Percentiles rank a stretch among this genome's conserved stretches.
These are phyloP conservation scores for Suillus lakei DNA, from an alignment of 768 basidiomycete genomes.

Conservation along the genomic window DNA sequence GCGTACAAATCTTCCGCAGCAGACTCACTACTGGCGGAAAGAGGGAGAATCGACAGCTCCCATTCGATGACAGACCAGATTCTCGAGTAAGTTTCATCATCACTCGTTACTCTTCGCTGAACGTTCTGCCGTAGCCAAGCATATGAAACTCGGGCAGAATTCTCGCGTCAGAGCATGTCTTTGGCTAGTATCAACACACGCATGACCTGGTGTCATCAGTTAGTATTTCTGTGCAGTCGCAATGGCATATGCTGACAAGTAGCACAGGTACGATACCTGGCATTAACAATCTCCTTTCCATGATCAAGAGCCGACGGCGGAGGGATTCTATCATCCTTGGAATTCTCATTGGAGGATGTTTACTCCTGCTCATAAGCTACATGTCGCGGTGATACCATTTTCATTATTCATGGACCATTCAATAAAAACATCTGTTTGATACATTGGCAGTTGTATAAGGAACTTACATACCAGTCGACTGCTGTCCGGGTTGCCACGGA, in stretches of 20 bases:
- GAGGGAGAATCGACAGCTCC: slow-evolving; percentile 88
- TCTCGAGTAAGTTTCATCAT: slow-evolving; percentile 64
- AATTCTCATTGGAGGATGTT: slow-evolving; percentile 83
- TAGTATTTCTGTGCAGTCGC: slow-evolving; percentile 25
- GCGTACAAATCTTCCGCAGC: slow-evolving; percentile 90
- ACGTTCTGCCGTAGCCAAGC: slow-evolving; percentile 71
- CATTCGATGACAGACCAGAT: slow-evolving; percentile 95
- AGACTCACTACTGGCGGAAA: slow-evolving; percentile 86
- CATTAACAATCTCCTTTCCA: slow-evolving; percentile 84
- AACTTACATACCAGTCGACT: slow-evolving; percentile 5
- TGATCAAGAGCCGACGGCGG: slow-evolving; percentile 92
- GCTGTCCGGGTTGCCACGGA: no score
- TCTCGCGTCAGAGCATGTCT: slow-evolving; percentile 77
- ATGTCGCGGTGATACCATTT: slow-evolving; percentile 33
- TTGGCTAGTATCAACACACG: slow-evolving; percentile 82
- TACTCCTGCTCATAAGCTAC: slow-evolving; percentile 63
- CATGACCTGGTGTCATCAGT: slow-evolving; percentile 85
- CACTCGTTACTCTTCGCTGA: neutral
- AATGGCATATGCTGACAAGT: slow-evolving; percentile 7
- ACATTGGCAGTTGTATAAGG: neutral
- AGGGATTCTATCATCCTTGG: slow-evolving; percentile 92
- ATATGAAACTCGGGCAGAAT: slow-evolving; percentile 94
- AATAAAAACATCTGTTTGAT: neutral
- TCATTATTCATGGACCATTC: slow-evolving; percentile 7
- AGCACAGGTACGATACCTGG: slow-evolving; percentile 86